Percentiles rank a stretch among this genome's conserved stretches.
Conservation (phyloP, 2,329 filamentous ascomycete genomes). For the Penicillium sumatraense region DNA sequence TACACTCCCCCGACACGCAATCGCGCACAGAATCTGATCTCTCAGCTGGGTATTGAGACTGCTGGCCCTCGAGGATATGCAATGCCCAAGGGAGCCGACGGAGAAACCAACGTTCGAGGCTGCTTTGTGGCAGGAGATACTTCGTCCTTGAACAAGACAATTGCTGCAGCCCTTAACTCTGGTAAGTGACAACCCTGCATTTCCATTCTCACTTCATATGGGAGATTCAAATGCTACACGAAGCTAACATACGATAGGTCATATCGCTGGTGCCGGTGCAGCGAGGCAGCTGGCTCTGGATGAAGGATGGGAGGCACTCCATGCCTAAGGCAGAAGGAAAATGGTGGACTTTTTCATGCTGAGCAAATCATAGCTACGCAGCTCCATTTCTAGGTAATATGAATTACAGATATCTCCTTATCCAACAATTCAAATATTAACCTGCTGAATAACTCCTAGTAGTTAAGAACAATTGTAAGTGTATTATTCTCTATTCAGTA, state of each 20-base stretch:
- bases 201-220: no score
- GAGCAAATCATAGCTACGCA: neutral
- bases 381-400: no score
- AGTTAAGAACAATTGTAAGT: no score
- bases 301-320: neutral
- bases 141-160: neutral
- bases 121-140: neutral
- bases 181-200: neutral
- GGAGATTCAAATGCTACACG: no score
- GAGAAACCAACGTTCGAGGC: neutral
- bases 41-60: neutral
- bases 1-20: neutral
- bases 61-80: neutral
- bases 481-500: no score
- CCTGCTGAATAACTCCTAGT: no score
- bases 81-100: neutral
- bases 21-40: neutral
- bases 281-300: neutral
- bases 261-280: neutral
- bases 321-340: no score
- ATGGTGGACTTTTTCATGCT: no score
- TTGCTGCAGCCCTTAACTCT: neutral
- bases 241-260: neutral
- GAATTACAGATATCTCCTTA: no score
- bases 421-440: no score